These are phyloP conservation scores for Choiromyces venosus DNA, from an alignment of 495 filamentous ascomycete species.

Conservation along the genomic window DNA sequence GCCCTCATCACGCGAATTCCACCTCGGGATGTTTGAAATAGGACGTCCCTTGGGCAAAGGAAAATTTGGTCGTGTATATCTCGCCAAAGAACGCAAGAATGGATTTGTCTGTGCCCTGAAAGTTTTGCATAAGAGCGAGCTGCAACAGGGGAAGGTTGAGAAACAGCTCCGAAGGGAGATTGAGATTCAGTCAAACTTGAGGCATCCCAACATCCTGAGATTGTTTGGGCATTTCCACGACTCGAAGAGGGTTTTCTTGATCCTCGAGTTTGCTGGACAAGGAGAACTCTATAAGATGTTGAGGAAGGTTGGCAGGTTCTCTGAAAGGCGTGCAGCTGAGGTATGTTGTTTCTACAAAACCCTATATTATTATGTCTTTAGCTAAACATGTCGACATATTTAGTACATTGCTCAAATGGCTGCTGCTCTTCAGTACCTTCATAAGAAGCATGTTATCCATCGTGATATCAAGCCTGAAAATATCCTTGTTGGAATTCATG, in stretches of 20 bases:
- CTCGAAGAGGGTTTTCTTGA: conserved; percentile 89
- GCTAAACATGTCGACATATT: conserved; percentile 1
- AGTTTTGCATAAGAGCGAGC: conserved; percentile 89
- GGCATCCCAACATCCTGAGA: conserved; percentile 91
- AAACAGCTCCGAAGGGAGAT: conserved; percentile 97
- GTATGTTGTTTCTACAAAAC: conserved; percentile 14
- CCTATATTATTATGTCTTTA: neutral
- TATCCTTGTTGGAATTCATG: conserved; percentile 93
- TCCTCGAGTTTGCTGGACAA: conserved; percentile 90
- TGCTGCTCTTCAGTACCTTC: conserved; percentile 79
- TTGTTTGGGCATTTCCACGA: conserved; percentile 97
- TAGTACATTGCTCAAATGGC: conserved; percentile 99
- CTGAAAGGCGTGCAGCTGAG: conserved; percentile 85
- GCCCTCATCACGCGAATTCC: conserved; percentile 63
- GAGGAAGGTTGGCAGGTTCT: conserved; percentile 76
- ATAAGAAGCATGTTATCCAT: conserved; percentile 98
- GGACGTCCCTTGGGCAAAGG: conserved; percentile 93
- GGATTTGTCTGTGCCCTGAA: conserved; percentile 96
- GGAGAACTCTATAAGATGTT: conserved; percentile 98
- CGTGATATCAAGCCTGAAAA: conserved; percentile 99
- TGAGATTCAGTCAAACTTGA: conserved; percentile 93
- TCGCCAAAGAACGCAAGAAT: conserved; percentile 80
- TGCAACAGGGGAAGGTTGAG: conserved; percentile 88
- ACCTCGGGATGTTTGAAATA: conserved; percentile 98
- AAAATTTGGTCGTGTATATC: conserved; percentile 94